Base-by-base conservation (phyloP, 139 green algal genomes). In the Coelastrella sp. region DNA sequence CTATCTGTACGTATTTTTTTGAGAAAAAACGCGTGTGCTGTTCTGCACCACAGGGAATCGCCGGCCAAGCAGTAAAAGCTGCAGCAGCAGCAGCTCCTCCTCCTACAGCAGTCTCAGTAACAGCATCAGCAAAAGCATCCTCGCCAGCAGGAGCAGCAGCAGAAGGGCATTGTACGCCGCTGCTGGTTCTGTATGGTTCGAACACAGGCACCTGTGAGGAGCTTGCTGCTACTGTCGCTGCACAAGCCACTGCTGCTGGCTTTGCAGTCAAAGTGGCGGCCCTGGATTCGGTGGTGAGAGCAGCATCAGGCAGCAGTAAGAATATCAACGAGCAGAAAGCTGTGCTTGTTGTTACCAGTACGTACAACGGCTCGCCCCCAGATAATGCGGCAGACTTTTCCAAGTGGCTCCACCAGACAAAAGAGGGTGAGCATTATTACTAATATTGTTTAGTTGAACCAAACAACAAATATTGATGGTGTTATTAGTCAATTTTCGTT, bases 181-280 rank as follows among this genome's bases (percentile, higher is more conserved):
- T 92, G 58, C 89, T 78, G 25, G 57, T 92, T 0, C 89, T 92
- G 59, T 92, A 83, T 25, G 89, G 89, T 73, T 89, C 82, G 68
- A 92, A 92, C 70, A 76, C 78, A 84, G 78, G 81, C 81, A 92
- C 82, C 0, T 92, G 89, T 85, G 89, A 92, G 75, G 89, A 82
- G 22, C 20, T 92, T 15, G 89, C 89, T 3, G 7, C n/a, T 4
- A 25, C 7, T 6, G 9, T 92, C 8, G 89, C 81, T 4, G 72
- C 35, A 12, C 17, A 78, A 14, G 89, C 89, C 25, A 10, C 72
- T 35, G 81, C 72, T 6, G 81, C 89, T 8, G 81, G 89, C 68
- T 92, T 89, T 58, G 73, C 57, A 6, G 59, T n/a, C 9, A 79
- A 78, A 35, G 20, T 20, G 7, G 82, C 72, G 7, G 65, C 20